These are phyloP conservation scores for Bolboschoenus planiculmis DNA, from an alignment of 176 grass and related monocot genomes.

Conservation along the genomic window DNA sequence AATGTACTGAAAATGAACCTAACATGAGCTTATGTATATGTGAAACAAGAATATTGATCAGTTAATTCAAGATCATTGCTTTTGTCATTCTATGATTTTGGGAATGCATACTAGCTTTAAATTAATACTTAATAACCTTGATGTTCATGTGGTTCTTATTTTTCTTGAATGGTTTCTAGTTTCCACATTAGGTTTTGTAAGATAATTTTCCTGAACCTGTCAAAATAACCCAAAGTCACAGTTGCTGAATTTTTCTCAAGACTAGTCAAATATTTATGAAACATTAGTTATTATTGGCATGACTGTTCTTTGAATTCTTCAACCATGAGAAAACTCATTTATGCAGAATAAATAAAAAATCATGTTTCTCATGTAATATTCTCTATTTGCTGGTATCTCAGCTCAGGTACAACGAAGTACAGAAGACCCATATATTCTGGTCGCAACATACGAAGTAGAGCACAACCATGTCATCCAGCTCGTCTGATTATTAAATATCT, in stretches of 20 bases:
- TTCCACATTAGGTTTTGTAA: background rate
- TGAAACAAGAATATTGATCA: too few relatives aligned
- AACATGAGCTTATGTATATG: background rate
- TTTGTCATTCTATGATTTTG: background rate
- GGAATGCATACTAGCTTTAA: background rate
- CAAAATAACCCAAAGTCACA: background rate
- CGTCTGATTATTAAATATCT: too few relatives aligned
- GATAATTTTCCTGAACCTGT: background rate
- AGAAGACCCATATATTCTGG: constrained; percentile 45
- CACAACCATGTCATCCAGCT: constrained; percentile 56
- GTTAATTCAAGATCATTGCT: background rate
- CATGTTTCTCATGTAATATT: constrained; percentile 4
- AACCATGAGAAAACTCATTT: background rate
- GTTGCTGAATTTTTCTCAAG: background rate
- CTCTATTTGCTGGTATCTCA: background rate
- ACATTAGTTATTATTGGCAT: background rate
- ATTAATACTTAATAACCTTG: background rate
- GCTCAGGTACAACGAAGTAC: constrained; percentile 79
- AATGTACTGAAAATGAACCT: background rate
- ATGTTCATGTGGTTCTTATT: background rate
- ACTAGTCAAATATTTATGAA: background rate
- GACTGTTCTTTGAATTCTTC: background rate
- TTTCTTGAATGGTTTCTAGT: background rate
- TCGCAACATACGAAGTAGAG: constrained; percentile 84
- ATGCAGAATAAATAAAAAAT: background rate